A percentile compares a stretch with the other conserved stretches of the same genome.
Evolutionary conservation across 2,329 filamentous ascomycete genomes (phyloP).

Genomic region (Daldinia eschscholtzii): DNA sequence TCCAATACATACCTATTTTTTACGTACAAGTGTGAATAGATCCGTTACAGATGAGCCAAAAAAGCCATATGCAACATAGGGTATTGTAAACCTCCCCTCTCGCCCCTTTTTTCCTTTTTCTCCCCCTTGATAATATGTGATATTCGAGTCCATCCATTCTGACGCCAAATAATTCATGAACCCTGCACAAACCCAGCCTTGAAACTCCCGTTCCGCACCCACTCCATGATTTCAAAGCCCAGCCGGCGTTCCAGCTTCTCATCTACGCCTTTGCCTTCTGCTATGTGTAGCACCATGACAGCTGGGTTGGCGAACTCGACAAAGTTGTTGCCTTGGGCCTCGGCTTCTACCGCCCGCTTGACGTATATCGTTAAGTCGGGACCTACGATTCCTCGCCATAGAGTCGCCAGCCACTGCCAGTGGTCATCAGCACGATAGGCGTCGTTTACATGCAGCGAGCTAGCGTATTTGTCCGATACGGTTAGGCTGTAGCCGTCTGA

Average conservation of each 20-base stretch:
- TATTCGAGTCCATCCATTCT: background rate
- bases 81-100: conserved; percentile 7
- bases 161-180: background rate
- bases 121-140: conserved; percentile 1
- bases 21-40: conserved; percentile 13
- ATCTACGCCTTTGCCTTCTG: conserved; percentile 63
- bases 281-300: conserved; percentile 68
- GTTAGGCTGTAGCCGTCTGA: conserved; percentile 84
- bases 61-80: conserved; percentile 8
- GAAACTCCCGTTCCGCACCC: conserved; percentile 68
- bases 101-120: background rate
- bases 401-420: conserved; percentile 96
- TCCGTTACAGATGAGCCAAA: background rate
- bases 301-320: conserved; percentile 70
- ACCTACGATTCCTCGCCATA: conserved; percentile 89
- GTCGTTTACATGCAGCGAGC: conserved; percentile 79
- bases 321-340: conserved; percentile 52
- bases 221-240: conserved; percentile 90
- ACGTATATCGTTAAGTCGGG: conserved; percentile 84
- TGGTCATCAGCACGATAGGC: conserved; percentile 86
- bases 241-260: conserved; percentile 80
- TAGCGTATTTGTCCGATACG: conserved; percentile 80
- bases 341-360: conserved; percentile 51
- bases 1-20: background rate
- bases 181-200: conserved; percentile 45